Evolutionary conservation across 2,329 filamentous ascomycete species (phyloP).

Genomic region (Leptographium procerum): DNA sequence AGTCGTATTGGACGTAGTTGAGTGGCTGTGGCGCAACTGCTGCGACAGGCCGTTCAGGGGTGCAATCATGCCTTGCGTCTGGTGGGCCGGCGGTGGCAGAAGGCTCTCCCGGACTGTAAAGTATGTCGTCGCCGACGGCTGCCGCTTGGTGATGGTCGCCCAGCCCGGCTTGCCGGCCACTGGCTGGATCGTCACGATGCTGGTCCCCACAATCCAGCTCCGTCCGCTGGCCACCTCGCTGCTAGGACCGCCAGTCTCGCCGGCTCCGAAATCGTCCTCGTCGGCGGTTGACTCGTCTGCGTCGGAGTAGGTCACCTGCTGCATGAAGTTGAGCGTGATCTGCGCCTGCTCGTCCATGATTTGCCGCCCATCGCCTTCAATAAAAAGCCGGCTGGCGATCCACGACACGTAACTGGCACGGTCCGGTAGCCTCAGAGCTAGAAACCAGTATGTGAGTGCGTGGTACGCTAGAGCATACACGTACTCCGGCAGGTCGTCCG

Average conservation of each 20-base stretch:
- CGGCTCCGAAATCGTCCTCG: slow-evolving; percentile 40
- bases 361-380: slow-evolving; percentile 61
- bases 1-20: slow-evolving; percentile 45
- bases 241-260: slow-evolving; percentile 33
- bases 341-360: slow-evolving; percentile 83
- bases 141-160: slow-evolving; percentile 59
- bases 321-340: slow-evolving; percentile 91
- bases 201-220: slow-evolving; percentile 63
- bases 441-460: slow-evolving; percentile 94
- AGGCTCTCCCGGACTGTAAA: slow-evolving; percentile 51
- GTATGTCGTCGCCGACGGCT: slow-evolving; percentile 55
- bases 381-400: slow-evolving; percentile 81
- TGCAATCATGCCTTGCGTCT: slow-evolving; percentile 16
- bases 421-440: slow-evolving; percentile 76
- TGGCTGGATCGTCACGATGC: slow-evolving; percentile 64
- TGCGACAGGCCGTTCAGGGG: slow-evolving; percentile 6
- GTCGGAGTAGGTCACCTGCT: slow-evolving; percentile 75
- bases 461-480: slow-evolving; percentile 90
- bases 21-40: slow-evolving; percentile 24
- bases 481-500: slow-evolving; percentile 80
- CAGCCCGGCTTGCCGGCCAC: slow-evolving; percentile 48
- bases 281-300: slow-evolving; percentile 56
- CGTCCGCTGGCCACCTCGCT: slow-evolving; percentile 45
- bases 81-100: slow-evolving; percentile 44
- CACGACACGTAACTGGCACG: slow-evolving; percentile 75